phyloP scores from a whole-genome alignment of 2,329 filamentous ascomycete species.

The Lachnellula arida region DNA sequence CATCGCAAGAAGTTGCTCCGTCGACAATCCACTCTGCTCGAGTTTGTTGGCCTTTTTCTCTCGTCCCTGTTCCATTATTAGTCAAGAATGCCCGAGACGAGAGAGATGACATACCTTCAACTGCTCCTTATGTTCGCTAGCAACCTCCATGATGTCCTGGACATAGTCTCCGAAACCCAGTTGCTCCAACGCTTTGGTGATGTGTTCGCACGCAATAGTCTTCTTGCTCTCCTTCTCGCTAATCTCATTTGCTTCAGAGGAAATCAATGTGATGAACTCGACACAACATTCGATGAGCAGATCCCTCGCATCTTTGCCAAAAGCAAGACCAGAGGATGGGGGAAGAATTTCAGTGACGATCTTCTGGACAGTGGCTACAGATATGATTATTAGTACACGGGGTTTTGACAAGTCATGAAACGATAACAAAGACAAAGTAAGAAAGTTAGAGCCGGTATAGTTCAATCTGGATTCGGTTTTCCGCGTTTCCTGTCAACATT shows the following conservation, averaged over 20 bases:
- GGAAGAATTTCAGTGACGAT: constrained; percentile 94
- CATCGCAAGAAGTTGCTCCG: constrained; percentile 82
- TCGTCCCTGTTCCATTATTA: constrained; percentile 56
- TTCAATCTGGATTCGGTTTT: too few species aligned
- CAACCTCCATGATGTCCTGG: constrained; percentile 77
- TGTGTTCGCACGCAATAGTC: constrained; percentile 97
- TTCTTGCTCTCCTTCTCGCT: constrained; percentile 99
- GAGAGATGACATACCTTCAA: constrained; percentile 63
- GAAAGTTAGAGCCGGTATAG: not conserved
- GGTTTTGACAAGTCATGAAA: not conserved
- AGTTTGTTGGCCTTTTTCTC: constrained; percentile 98
- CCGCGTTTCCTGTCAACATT: too few species aligned
- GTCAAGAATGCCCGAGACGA: not conserved
- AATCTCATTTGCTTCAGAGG: constrained; percentile 98
- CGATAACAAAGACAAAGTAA: not conserved
- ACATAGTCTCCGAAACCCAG: constrained; percentile 93
- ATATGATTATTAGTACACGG: not conserved
- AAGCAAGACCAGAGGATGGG: constrained; percentile 69
- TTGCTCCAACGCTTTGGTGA: constrained; percentile 88
- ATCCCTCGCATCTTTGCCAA: constrained; percentile 92
- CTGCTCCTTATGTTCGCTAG: constrained; percentile 85
- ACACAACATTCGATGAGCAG: constrained; percentile 97
- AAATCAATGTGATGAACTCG: constrained; percentile 97
- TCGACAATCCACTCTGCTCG: constrained; percentile 84
- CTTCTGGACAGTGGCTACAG: constrained; percentile 64